Evolutionary conservation across 2,329 filamentous ascomycete species (phyloP).

Genomic region (Cladosporium sp.): DNA sequence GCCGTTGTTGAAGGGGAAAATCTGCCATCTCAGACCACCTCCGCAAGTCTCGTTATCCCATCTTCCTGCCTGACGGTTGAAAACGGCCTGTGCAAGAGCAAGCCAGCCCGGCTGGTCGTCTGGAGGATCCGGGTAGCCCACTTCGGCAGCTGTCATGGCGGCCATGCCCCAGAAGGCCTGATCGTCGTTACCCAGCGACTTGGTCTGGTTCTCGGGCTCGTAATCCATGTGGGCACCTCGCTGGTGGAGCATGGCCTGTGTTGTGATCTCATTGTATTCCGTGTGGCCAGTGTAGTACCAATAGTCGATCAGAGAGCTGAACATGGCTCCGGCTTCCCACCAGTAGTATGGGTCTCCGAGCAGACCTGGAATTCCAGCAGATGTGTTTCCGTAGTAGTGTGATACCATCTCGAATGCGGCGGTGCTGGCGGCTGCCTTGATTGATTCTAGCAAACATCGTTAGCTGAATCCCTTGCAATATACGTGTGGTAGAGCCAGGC

Average conservation of each 20-base stretch:
- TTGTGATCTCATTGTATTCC: constrained; percentile 58
- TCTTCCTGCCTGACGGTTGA: constrained; percentile 35
- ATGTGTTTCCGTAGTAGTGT: constrained; percentile 51
- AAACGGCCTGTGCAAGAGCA: constrained; percentile 40
- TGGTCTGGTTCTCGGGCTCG: constrained; percentile 47
- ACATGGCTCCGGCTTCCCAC: constrained; percentile 63
- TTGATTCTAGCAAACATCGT: constrained; percentile 30
- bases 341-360: constrained; percentile 67
- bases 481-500: neutral
- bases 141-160: constrained; percentile 53
- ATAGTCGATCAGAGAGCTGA: constrained; percentile 66
- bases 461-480: neutral
- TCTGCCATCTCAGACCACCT: constrained; percentile 38
- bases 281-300: constrained; percentile 64
- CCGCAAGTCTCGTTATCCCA: constrained; percentile 36
- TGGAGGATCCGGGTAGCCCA: constrained; percentile 41
- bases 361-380: constrained; percentile 49
- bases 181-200: constrained; percentile 48
- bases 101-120: constrained; percentile 40
- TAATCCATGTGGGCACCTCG: constrained; percentile 55
- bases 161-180: constrained; percentile 57
- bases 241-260: constrained; percentile 56
- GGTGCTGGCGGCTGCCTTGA: constrained; percentile 40
- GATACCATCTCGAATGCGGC: constrained; percentile 48
- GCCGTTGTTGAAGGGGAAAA: constrained; percentile 45